A percentile compares a stretch with the other conserved stretches of the same genome.
Evolutionary conservation across 2,329 filamentous ascomycete species (phyloP).

Genomic region (Lizonia empirigonia): DNA sequence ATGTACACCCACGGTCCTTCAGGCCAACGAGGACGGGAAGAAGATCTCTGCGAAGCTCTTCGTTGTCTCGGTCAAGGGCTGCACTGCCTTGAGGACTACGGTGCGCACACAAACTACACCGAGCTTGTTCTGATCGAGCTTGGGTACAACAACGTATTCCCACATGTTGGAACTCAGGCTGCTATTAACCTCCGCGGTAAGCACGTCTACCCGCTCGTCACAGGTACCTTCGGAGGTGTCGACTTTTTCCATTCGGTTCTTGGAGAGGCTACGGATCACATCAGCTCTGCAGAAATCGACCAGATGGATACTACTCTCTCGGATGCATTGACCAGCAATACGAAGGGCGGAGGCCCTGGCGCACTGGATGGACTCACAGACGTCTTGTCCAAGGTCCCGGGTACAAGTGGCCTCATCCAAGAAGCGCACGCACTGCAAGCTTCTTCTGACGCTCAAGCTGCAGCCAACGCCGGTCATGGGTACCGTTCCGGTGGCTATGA

Average conservation of each 20-base stretch:
- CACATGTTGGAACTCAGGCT: constrained; percentile 56
- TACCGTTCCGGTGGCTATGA: constrained; percentile 56
- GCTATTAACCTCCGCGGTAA: constrained; percentile 55
- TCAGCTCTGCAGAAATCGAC: constrained; percentile 56
- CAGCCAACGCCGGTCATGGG: constrained; percentile 40
- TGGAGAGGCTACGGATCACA: constrained; percentile 57
- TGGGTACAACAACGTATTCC: constrained; percentile 58
- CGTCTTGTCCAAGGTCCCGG: constrained; percentile 76
- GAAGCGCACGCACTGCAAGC: constrained; percentile 56
- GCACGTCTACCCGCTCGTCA: constrained; percentile 58
- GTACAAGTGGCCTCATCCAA: constrained; percentile 52
- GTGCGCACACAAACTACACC: constrained; percentile 61
- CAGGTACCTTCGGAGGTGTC: constrained; percentile 61
- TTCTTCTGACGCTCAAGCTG: constrained; percentile 55
- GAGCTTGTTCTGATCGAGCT: constrained; percentile 60
- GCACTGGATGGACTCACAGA: constrained; percentile 62
- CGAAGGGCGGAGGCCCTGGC: constrained; percentile 38
- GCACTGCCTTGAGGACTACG: constrained; percentile 61
- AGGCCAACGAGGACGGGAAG: constrained; percentile 49
- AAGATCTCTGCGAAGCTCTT: constrained; percentile 56
- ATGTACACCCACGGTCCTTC: constrained; percentile 53
- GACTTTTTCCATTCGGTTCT: constrained; percentile 59
- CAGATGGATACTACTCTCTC: constrained; percentile 54
- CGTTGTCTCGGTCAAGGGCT: constrained; percentile 59
- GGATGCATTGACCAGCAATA: constrained; percentile 45